Conservation (phyloP, 345 rosid genomes). For the Erysimum cheiranthoides region DNA sequence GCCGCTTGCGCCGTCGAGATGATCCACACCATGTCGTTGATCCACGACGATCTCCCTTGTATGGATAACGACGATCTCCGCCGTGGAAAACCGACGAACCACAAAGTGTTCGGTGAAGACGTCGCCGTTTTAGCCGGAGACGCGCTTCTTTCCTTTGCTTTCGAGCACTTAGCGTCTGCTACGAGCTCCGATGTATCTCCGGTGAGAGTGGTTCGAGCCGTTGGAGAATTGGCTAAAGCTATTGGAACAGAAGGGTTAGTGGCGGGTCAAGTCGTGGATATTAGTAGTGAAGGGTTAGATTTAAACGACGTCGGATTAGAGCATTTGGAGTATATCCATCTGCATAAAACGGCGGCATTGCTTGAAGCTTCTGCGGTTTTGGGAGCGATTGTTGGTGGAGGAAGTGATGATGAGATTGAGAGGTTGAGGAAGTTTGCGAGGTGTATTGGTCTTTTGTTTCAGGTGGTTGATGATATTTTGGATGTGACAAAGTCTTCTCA, state of each 20-base stretch:
- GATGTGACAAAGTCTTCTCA: constrained; percentile 84
- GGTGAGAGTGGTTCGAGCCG: constrained; percentile 56
- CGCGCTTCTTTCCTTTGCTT: constrained; percentile 77
- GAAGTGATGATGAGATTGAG: constrained; percentile 71
- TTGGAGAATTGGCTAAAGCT: constrained; percentile 70
- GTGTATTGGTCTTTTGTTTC: constrained; percentile 80
- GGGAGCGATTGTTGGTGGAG: constrained; percentile 87
- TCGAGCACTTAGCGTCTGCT: constrained; percentile 71
- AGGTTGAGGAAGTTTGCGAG: constrained; percentile 74
- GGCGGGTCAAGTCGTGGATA: constrained; percentile 91
- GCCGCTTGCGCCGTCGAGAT: constrained; percentile 92
- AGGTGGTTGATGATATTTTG: constrained; percentile 95
- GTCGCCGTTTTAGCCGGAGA: constrained; percentile 92
- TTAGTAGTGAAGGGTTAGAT: constrained; percentile 63
- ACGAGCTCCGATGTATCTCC: constrained; percentile 54
- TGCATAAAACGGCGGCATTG: constrained; percentile 86
- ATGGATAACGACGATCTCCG: constrained; percentile 98
- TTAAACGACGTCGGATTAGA: constrained; percentile 62
- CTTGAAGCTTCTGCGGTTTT: constrained; percentile 80
- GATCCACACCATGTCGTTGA: constrained; percentile 95
- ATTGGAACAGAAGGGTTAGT: constrained; percentile 78
- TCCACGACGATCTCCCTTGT: constrained; percentile 94
- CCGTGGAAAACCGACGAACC: constrained; percentile 93
- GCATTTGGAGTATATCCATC: constrained; percentile 80
- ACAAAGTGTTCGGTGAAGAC: constrained; percentile 81